These are phyloP conservation scores for Pseudevernia furfuracea DNA, from an alignment of 495 filamentous ascomycete genomes.

Conservation along the genomic window DNA sequence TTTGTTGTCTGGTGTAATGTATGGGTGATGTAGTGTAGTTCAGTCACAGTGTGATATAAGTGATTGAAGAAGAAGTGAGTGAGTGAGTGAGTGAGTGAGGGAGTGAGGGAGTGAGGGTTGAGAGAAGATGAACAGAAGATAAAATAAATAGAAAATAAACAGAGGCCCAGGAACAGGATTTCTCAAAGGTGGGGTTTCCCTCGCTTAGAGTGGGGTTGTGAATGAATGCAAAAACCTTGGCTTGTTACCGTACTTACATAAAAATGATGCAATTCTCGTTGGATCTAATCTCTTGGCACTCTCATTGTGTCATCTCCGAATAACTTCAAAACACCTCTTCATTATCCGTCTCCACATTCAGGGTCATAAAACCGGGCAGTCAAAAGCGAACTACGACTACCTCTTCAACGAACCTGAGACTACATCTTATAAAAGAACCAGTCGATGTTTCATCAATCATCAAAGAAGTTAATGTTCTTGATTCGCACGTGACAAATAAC, in stretches of 20 bases:
- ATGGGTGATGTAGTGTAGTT: background rate
- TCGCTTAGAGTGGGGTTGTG: too few relatives aligned
- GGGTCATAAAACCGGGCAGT: too few relatives aligned
- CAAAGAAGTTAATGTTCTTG: too few relatives aligned
- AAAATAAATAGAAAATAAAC: too few relatives aligned
- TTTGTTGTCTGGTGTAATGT: background rate
- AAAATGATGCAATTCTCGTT: background rate
- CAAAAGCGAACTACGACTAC: background rate
- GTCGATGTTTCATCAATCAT: background rate
- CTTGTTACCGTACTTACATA: too few relatives aligned
- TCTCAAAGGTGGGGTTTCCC: too few relatives aligned
- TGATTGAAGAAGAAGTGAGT: background rate
- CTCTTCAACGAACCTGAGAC: background rate
- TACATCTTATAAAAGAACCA: background rate
- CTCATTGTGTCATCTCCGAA: background rate
- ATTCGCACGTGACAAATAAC: too few relatives aligned
- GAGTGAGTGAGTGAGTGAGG: too few relatives aligned
- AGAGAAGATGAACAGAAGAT: background rate
- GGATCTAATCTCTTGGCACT: background rate
- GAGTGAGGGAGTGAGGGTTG: too few relatives aligned
- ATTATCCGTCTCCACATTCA: too few relatives aligned
- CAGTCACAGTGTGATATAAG: background rate
- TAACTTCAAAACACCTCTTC: too few relatives aligned
- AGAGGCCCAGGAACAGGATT: slow-evolving; percentile 2
- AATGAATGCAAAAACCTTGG: too few relatives aligned